Evolutionary conservation across 148 eudicot genomes (phyloP), one percentile per base, ranked within the genome.

Genomic region (Agrostemma githago): DNA sequence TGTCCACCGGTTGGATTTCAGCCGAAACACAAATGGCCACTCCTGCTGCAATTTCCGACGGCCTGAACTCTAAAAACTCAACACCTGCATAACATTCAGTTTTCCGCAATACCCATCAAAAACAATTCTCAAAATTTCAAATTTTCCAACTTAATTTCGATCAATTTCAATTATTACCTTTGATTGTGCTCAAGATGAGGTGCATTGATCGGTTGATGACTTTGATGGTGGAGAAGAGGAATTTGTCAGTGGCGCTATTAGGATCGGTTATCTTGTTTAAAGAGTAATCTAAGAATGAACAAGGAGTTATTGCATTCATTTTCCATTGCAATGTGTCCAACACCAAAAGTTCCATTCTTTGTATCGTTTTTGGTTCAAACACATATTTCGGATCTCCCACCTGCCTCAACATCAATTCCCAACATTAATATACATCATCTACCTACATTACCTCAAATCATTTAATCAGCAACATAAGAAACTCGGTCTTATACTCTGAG

Each of bases 261-360:
- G 61, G 53, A 66, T 76, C 44, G 39, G 76, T 43, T 14, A 80
- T 46, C 60, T 66, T 76, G 42, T 60, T 80, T 9, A 91, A 83
- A 38, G 85, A 85, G 60, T 81, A 85, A 60, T 92, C 90, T 16
- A 95, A 63, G 83, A 86, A 92, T 6, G 90, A 85, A 81, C 84
- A 90, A 9, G 99, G 92, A 48, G 99, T 92, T 48, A 83, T 65
- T 68, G 92, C 84, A 74, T 82, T 81, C 86, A 95, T 83, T 68
- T 79, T 89, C 99, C 99, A 95, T 0, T 86, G 76, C 82, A 95
- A 85, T 15, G 84, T 84, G 77, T 77, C 85, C 78, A 92, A 80
- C 71, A 95, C 88, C 76, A 92, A 26, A 65, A 92, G 84, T 82
- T 92, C 99, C 99, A 90, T 92, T 80, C 87, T 92, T 72, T 80